A percentile compares a stretch with the other conserved stretches of the same genome.
Evolutionary conservation across 2,329 filamentous ascomycete genomes (phyloP).

Genomic region (Calonectria fujianensis): DNA sequence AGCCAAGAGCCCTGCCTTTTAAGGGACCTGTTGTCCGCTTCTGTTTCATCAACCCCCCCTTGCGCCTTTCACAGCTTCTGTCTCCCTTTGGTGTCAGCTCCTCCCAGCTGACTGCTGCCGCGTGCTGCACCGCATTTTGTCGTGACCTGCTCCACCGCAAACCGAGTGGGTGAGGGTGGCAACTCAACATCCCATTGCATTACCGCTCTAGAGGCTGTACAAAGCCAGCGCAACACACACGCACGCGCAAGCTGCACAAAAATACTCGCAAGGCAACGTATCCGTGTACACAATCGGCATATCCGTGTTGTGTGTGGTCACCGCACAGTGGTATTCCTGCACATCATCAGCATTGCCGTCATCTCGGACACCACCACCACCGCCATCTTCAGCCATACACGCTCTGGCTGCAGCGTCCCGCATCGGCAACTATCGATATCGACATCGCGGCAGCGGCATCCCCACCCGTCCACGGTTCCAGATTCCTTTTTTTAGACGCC

Average conservation of each 20-base stretch:
- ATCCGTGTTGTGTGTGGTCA: slow-evolving; percentile 14
- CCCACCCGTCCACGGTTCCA: slow-evolving; percentile 31
- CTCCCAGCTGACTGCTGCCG: slow-evolving; percentile 12
- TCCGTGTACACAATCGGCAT: not conserved
- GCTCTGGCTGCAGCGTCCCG: slow-evolving; percentile 25
- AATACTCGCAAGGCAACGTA: not conserved
- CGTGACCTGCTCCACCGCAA: slow-evolving; percentile 1
- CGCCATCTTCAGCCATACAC: slow-evolving; percentile 16
- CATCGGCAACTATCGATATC: slow-evolving; percentile 24
- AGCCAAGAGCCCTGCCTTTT: not conserved
- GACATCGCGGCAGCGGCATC: slow-evolving; percentile 22
- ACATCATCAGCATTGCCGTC: slow-evolving; percentile 21
- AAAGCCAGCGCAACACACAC: not conserved
- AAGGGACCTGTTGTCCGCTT: slow-evolving; percentile 9
- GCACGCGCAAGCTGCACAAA: not conserved
- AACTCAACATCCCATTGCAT: slow-evolving; percentile 28
- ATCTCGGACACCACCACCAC: slow-evolving; percentile 12
- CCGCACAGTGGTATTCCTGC: slow-evolving; percentile 9
- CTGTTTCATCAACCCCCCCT: not conserved
- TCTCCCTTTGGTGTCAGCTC: not conserved
- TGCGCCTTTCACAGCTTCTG: not conserved
- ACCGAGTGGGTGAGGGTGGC: slow-evolving; percentile 24
- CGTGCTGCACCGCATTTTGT: slow-evolving; percentile 18
- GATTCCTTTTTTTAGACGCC: slow-evolving; percentile 28
- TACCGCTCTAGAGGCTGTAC: slow-evolving; percentile 18